Base-by-base conservation (phyloP, 352 stramenopile species). In the Phytophthora brassicae region DNA sequence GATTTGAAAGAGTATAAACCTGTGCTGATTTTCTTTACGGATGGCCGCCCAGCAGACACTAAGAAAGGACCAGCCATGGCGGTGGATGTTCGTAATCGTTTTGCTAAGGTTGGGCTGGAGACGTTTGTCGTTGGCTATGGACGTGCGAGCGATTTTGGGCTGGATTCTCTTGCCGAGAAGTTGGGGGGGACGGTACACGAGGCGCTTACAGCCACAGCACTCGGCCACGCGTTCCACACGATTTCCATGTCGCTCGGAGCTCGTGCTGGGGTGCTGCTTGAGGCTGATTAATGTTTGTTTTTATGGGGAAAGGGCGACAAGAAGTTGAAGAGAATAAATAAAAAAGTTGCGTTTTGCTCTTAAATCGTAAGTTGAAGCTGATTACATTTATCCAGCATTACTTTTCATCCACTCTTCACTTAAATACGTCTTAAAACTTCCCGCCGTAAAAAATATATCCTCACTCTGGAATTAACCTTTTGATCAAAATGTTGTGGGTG, bases 401-500 rank as follows among this genome's bases (percentile, higher is more conserved):
- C 14, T 42, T 1, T 17, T 14, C 16, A 22, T 14, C 31, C 31
- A n/a, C n/a, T n/a, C n/a, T n/a, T n/a, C n/a, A n/a, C n/a, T n/a
- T n/a, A n/a, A n/a, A n/a, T n/a, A n/a, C n/a, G n/a, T n/a, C n/a
- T n/a, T n/a, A n/a, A n/a, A n/a, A n/a, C n/a, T n/a, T n/a, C n/a
- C n/a, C n/a, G n/a, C n/a, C n/a, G n/a, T n/a, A n/a, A n/a, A n/a
- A n/a, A n/a, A n/a, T n/a, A n/a, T n/a, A n/a, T n/a, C n/a, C n/a
- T n/a, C n/a, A n/a, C n/a, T n/a, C n/a, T n/a, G n/a, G n/a, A n/a
- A 31, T 31, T 31, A 31, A 31, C 26, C 3, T 26, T 29, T 41
- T 16, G 26, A 4, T n/a, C n/a, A 6, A 98, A 0, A 72, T 99
- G 95, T 72, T 99, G 56, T 99, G 97, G 96, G 95, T 99, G 20